A percentile compares a stretch with the other conserved stretches of the same genome.
Conservation (phyloP, 257 asterid species). For the Ehretia macrophylla region DNA sequence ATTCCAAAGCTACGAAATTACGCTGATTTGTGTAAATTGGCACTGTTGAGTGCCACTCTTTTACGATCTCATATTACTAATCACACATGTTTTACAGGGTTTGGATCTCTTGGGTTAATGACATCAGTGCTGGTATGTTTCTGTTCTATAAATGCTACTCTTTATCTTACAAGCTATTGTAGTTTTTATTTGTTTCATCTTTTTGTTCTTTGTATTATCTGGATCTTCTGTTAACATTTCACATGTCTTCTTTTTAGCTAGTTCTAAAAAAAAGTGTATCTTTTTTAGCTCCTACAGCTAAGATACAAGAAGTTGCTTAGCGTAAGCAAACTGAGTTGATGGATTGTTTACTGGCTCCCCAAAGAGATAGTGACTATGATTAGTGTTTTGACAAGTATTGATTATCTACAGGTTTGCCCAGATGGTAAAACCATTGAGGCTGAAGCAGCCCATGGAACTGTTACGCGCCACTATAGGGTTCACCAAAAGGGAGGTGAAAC, state of each 20-base stretch:
- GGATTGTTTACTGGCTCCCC: too few relatives aligned
- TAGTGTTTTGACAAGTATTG: constrained; percentile 18
- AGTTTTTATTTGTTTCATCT: not conserved
- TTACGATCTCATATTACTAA: not conserved
- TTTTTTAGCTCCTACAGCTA: too few relatives aligned
- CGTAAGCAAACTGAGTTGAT: too few relatives aligned
- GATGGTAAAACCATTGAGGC: constrained; percentile 99
- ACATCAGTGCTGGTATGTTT: constrained; percentile 87
- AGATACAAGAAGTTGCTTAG: too few relatives aligned
- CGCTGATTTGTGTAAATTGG: not conserved
- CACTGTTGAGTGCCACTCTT: not conserved
- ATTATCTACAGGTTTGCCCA: constrained; percentile 69
- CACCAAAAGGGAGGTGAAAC: constrained; percentile 99
- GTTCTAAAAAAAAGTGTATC: too few relatives aligned
- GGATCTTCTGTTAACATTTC: not conserved
- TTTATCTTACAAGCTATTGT: constrained; percentile 4
- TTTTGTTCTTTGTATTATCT: not conserved
- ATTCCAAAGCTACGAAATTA: constrained; percentile 3
- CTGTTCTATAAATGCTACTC: not conserved
- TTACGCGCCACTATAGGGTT: constrained; percentile 93
- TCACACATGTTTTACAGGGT: constrained; percentile 43
- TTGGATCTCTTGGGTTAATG: constrained; percentile 99
- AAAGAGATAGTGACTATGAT: too few relatives aligned
- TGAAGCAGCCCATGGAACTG: constrained; percentile 99
- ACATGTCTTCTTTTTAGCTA: too few relatives aligned